Base-by-base conservation (phyloP, 1,284 basidiomycete genomes). In the Macrocystidia cucumis region DNA sequence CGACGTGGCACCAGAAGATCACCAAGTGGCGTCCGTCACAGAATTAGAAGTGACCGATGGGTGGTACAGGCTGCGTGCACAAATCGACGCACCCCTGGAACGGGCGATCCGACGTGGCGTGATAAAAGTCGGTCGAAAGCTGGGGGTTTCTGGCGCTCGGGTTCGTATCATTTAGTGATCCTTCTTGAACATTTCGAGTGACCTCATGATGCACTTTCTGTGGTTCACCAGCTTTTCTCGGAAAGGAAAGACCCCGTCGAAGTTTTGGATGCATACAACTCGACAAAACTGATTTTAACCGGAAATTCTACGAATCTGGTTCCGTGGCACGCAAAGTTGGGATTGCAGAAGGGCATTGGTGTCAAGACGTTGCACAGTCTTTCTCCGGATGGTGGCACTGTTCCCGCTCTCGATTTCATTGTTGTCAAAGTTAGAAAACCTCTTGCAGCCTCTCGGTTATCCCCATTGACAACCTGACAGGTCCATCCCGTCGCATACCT, bases 21-120 rank as follows among this genome's bases (percentile, higher is more conserved):
- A 55, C 11, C 46, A 55, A 1, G 48, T 61, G 11, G 58, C 59
- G 19, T 50, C 64, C 16, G 51, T 65, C 43, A 69, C 76, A 14
- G 69, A 79, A 41, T 60, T 93, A 4, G 92, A 96, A 56, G 64
- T 98, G 9, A 92, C 91, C 0, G 96, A 98, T 52, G 95, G 95
- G 6, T 98, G 95, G 96, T 98, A 98, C 51, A 67, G 78, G 21
- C 69, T 98, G 9, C 74, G 80, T 8, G 85, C 90, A 0, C 67
- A 69, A 25, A 64, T 91, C 4, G 93, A 98, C 55, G 62, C 67
- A 9, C 72, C 83, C 1, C 63, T 98, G 6, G 67, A 67, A 1
- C 69, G 81, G 16, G 95, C 91, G 0, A 64, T 87, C 4, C 60
- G 62, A 24, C 72, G 69, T 13, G 79, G 84, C 0, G 67, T 71